phyloP scores from a whole-genome alignment of 139 green algal genomes.

The Parachlorella kessleri region DNA sequence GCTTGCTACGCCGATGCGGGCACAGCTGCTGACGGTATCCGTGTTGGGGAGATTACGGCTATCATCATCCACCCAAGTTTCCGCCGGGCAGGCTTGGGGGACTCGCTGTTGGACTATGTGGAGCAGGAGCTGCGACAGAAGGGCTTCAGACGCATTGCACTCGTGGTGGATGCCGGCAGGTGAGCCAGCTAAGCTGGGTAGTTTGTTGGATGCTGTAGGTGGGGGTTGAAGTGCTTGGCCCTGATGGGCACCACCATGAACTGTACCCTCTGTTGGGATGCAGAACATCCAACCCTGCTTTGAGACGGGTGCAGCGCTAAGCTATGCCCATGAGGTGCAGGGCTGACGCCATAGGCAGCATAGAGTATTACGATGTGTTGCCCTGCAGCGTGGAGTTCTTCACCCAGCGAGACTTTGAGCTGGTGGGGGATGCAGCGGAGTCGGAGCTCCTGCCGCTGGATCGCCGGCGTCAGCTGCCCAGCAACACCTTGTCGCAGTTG shows the following conservation, averaged over 20 bases:
- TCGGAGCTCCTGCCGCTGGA: slow-evolving; percentile 29
- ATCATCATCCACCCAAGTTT: slow-evolving; percentile 82
- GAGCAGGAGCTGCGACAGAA: slow-evolving; percentile 60
- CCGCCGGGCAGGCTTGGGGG: slow-evolving; percentile 82
- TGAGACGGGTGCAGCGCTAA: no score
- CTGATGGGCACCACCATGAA: no score
- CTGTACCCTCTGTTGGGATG: no score
- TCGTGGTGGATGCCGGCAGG: slow-evolving; percentile 51
- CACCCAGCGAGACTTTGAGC: slow-evolving; percentile 62
- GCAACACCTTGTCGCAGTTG: slow-evolving; percentile 67
- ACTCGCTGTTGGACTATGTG: slow-evolving; percentile 84
- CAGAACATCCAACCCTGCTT: no score
- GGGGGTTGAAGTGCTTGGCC: no score
- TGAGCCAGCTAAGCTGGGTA: no score
- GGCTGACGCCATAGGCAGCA: no score
- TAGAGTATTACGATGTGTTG: no score
- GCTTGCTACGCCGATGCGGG: slow-evolving; percentile 41
- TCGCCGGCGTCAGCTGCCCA: slow-evolving; percentile 38
- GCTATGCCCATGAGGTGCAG: no score
- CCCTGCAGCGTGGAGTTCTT: slow-evolving; percentile 52
- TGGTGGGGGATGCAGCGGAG: slow-evolving; percentile 20
- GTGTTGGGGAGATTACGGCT: slow-evolving; percentile 81
- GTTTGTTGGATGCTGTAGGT: no score
- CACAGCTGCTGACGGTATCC: slow-evolving; percentile 21
- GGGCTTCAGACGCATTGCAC: slow-evolving; percentile 73